phyloP scores from a whole-genome alignment of 2,329 filamentous ascomycete genomes.

The Didymella glomerata region DNA sequence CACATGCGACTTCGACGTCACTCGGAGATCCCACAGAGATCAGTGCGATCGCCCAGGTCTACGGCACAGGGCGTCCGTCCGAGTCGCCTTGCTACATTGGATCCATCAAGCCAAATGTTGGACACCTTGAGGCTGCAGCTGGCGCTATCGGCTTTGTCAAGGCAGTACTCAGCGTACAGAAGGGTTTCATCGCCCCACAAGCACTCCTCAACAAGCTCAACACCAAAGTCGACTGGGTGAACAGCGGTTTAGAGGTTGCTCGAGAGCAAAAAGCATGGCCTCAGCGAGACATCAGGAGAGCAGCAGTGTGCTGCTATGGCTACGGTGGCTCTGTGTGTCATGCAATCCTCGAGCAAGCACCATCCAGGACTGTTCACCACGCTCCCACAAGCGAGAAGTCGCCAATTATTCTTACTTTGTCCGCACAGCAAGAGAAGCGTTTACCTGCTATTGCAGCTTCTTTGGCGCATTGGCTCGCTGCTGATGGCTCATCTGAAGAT shows the following conservation, averaged over 20 bases:
- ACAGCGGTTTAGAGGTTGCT: constrained; percentile 18
- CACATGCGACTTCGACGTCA: constrained; percentile 62
- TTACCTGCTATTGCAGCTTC: constrained; percentile 30
- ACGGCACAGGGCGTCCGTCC: constrained; percentile 13
- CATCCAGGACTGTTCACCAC: not conserved
- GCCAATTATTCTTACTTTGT: constrained; percentile 34
- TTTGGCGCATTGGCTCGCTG: constrained; percentile 36
- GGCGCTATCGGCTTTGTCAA: constrained; percentile 52
- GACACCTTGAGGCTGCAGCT: constrained; percentile 53
- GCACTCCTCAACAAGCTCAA: constrained; percentile 43
- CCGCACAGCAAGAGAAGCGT: constrained; percentile 47
- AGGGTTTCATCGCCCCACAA: constrained; percentile 43
- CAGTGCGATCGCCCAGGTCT: constrained; percentile 23
- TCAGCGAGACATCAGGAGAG: constrained; percentile 41
- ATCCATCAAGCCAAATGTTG: constrained; percentile 51
- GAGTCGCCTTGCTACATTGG: constrained; percentile 22
- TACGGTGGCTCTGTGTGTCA: constrained; percentile 56
- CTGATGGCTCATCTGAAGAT: constrained; percentile 24
- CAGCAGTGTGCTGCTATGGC: constrained; percentile 58
- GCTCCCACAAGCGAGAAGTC: not conserved
- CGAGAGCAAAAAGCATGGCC: constrained; percentile 23
- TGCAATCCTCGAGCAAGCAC: constrained; percentile 53
- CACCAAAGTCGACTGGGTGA: constrained; percentile 39
- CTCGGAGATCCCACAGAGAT: constrained; percentile 54
- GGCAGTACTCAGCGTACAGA: constrained; percentile 50